These are phyloP conservation scores for Microbotryum violaceum DNA, from an alignment of 1,284 basidiomycete genomes.

Conservation along the genomic window DNA sequence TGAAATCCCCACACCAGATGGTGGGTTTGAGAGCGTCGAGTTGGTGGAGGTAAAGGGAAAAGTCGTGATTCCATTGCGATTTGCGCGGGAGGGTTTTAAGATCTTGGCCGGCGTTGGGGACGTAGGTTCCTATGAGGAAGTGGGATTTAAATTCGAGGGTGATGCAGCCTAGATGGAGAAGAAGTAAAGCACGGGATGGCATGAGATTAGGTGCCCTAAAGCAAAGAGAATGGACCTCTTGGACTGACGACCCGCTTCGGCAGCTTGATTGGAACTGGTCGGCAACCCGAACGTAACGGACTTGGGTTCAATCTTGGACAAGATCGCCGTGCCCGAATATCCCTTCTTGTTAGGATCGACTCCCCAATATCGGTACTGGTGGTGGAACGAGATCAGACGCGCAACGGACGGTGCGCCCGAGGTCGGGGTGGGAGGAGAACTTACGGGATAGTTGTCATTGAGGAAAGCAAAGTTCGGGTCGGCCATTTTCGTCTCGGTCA, in stretches of 20 bases:
- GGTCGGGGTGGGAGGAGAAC: background rate
- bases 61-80: conserved; percentile 59
- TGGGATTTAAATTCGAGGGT: conserved; percentile 67
- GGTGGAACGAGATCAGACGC: no score
- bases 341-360: conserved; percentile 64
- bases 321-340: conserved; percentile 72
- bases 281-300: conserved; percentile 55
- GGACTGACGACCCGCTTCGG: conserved; percentile 11
- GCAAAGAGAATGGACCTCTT: no score
- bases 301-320: conserved; percentile 68
- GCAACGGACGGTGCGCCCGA: no score
- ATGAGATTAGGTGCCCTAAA: background rate
- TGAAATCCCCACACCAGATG: conserved; percentile 83
- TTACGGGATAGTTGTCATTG: conserved; percentile 28
- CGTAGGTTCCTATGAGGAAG: conserved; percentile 73
- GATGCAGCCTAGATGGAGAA: conserved; percentile 48
- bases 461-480: conserved; percentile 23
- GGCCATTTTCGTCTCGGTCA: conserved; percentile 70
- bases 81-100: conserved; percentile 50
- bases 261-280: conserved; percentile 37
- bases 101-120: conserved; percentile 72
- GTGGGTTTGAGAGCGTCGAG: conserved; percentile 71
- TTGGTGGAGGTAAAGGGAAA: conserved; percentile 60
- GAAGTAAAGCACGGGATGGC: background rate
- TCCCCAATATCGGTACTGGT: conserved; percentile 57